Evolutionary conservation across 257 asterid genomes (phyloP), one percentile per base, ranked within the genome.

Genomic region (Ophiorrhiza pumila): DNA sequence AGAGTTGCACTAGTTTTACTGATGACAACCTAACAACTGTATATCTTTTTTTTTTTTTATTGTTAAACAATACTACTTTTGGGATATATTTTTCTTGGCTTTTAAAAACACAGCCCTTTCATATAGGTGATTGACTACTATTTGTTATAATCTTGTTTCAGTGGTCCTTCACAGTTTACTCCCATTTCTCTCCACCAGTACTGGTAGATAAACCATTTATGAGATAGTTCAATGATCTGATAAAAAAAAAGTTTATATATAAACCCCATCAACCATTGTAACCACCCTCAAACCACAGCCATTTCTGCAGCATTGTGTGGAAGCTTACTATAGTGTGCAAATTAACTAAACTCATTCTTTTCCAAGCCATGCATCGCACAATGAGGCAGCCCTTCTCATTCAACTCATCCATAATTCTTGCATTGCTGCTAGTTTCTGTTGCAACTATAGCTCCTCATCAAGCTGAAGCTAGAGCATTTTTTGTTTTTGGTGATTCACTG

Each of bases 401-500:
- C 25, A 43, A 74, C 45, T 58, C 78, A 71, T 79, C 75, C 77
- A 71, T 71, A 56, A 3, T 60, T 53, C 23, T 76, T 18, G 78
- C 79, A 78, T 55, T 72, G 2, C 50, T 83, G 14, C 76, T 87
- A 3, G 73, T 87, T 31, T 61, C 83, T 73, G 34, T 86, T 42
- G 81, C 80, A 37, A 68, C 81, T 5, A 64, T 60, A 34, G 31
- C 72, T 10, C 73, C 71, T n/a, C 72, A 7, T 13, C 64, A 18
- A 74, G 88, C 70, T 20, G 90, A 88, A 43, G 88, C 85, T 31
- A 86, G 94, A 18, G 96, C 97, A 0, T 89, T 93, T 72, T 93
- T 93, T 47, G 92, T 93, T 25, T 93, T 93, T 18, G 98, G 98
- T 0, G 98, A 93, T 74, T 93, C 98, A 0, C 84, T 93, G 0